These are phyloP conservation scores for Raffaelea albimanens DNA, from an alignment of 2,329 filamentous ascomycete species.

Conservation along the genomic window DNA sequence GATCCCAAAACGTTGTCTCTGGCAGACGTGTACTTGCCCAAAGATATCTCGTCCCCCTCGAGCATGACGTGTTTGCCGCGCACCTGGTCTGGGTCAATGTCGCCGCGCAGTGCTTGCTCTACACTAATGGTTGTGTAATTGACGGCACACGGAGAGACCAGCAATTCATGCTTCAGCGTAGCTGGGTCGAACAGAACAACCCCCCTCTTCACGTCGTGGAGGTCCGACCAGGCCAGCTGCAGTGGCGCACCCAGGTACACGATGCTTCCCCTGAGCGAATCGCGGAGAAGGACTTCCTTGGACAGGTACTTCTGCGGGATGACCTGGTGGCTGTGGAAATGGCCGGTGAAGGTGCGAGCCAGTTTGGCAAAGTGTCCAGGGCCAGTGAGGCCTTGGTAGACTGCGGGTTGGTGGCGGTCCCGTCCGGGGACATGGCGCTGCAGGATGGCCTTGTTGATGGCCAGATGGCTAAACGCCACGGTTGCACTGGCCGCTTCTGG, in stretches of 20 bases:
- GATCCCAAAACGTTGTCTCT: conserved; percentile 18
- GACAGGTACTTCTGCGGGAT: conserved; percentile 16
- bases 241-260: conserved; percentile 22
- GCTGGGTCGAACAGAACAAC: conserved; percentile 20
- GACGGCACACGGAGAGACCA: conserved; percentile 20
- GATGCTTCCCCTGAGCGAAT: conserved; percentile 17
- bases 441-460: conserved; percentile 21
- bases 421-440: conserved; percentile 18
- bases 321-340: conserved; percentile 23
- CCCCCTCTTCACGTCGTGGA: conserved; percentile 19
- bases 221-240: conserved; percentile 23
- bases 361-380: conserved; percentile 17
- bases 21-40: conserved; percentile 17
- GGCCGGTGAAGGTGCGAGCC: conserved; percentile 23
- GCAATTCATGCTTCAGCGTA: conserved; percentile 18
- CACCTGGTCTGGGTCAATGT: conserved; percentile 12
- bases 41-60: conserved; percentile 16
- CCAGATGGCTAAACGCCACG: conserved; percentile 22
- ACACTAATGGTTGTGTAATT: conserved; percentile 16
- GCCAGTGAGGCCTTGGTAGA: conserved; percentile 19
- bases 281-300: conserved; percentile 10
- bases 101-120: conserved; percentile 14
- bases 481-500: conserved; percentile 15
- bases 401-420: conserved; percentile 10
- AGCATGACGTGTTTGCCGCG: conserved; percentile 22